Evolutionary conservation across 164 flowering plant genomes (phyloP), one percentile per base, ranked within the genome.

Genomic region (Brasenia schreberi): DNA sequence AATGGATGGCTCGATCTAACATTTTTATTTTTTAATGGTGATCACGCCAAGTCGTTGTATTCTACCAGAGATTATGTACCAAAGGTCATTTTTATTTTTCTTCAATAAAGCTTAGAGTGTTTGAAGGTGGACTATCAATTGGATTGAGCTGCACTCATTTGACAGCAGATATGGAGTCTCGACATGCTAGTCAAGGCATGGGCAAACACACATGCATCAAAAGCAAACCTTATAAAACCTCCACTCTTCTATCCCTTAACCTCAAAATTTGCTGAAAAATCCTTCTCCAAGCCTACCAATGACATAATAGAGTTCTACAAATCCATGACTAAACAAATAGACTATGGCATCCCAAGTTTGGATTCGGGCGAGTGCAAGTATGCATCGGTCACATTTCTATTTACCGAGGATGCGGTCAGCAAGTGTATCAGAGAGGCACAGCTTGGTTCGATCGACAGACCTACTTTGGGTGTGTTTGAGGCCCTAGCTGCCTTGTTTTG

Each of bases 91-190:
- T 45, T 7, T 7, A 45, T 7, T 45, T 45, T 5, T 45, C 53
- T 7, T 45, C 5, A 7, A 12, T 73, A 65, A 79, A 87, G 96
- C 5, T 85, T 49, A 83, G 89, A 49, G 90, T 84, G 74, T 87
- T 89, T 73, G 89, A 87, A 70, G 80, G 70, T 61, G 91, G 91
- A 18, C 12, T 89, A 14, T 90, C 92, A 19, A 75, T 89, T 53
- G 91, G 92, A 16, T 73, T 87, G 64, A 89, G 92, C 70, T 87
- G 92, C 79, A 74, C 52, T 67, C 92, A 89, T 75, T 83, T 89
- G 42, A 76, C 85, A 0, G 84, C 82, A 1, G 89, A 85, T 64
- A 84, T 85, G n/a, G 69, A 68, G 18, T 42, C 82, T 82, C 44
- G 76, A 88, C 70, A 69, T 74, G 76, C 72, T 89, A 42, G 62